phyloP scores from a whole-genome alignment of 2,329 filamentous ascomycete genomes.

The Gaeumannomyces tritici region DNA sequence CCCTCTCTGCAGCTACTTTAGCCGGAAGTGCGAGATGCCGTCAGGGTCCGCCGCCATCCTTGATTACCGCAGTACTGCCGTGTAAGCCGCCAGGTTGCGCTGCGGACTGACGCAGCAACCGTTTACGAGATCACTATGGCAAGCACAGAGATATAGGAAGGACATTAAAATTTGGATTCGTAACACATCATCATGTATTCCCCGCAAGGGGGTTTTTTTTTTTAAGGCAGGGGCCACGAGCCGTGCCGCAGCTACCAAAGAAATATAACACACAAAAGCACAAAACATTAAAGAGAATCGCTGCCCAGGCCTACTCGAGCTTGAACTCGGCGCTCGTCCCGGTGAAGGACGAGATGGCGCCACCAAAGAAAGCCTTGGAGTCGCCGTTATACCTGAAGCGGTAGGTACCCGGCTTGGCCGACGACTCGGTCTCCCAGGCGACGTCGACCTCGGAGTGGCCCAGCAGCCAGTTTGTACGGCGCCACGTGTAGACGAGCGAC shows the following conservation, averaged over 20 bases:
- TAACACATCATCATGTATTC: background rate
- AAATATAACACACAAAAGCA: too few relatives aligned
- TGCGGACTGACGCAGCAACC: too few relatives aligned
- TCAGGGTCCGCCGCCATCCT: too few relatives aligned
- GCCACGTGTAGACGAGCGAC: constrained; percentile 73
- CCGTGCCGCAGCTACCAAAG: too few relatives aligned
- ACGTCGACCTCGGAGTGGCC: constrained; percentile 69
- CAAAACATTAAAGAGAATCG: background rate
- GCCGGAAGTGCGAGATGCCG: background rate
- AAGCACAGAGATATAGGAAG: too few relatives aligned
- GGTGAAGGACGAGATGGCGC: constrained; percentile 50
- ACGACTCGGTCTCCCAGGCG: constrained; percentile 66
- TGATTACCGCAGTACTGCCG: background rate
- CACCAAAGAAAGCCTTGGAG: constrained; percentile 53
- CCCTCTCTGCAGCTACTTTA: background rate
- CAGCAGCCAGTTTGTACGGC: constrained; percentile 56
- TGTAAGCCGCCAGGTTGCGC: background rate
- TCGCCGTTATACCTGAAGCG: constrained; percentile 76
- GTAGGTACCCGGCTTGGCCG: constrained; percentile 54
- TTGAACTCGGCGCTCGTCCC: constrained; percentile 20
- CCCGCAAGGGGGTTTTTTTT: too few relatives aligned
- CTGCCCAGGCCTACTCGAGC: constrained; percentile 2
- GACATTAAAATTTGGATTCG: background rate
- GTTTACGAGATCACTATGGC: too few relatives aligned
- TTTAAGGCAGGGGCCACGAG: too few relatives aligned